Percentiles rank a stretch among this genome's conserved stretches.
phyloP scores from a whole-genome alignment of 2,329 filamentous ascomycete species.

The Herpotrichia juniperi region DNA sequence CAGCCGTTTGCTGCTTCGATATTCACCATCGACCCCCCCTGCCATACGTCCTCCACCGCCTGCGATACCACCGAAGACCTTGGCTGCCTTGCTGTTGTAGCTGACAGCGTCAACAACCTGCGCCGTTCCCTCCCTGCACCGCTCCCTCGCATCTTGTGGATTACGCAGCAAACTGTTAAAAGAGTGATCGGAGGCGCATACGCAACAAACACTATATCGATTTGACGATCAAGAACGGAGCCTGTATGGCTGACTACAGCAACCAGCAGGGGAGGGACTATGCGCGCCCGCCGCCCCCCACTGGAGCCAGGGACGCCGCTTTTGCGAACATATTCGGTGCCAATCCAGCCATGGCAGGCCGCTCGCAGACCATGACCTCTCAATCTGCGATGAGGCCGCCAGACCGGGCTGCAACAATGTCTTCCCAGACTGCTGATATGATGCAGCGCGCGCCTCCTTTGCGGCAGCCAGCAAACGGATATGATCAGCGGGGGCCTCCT shows the following conservation, averaged over 20 bases:
- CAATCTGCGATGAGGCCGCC: conserved; percentile 67
- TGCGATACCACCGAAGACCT: conserved; percentile 1
- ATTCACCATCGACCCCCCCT: conserved; percentile 15
- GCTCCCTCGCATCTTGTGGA: conserved; percentile 17
- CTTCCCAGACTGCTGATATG: conserved; percentile 51
- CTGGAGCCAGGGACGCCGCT: conserved; percentile 84
- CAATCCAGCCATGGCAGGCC: conserved; percentile 73
- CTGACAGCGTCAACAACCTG: not conserved
- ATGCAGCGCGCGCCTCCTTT: conserved; percentile 71
- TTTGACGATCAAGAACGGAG: conserved; percentile 17
- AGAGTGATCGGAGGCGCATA: conserved; percentile 32
- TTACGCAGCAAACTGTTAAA: conserved; percentile 24
- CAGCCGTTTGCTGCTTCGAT: conserved; percentile 15
- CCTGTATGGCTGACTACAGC: conserved; percentile 67
- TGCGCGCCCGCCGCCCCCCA: conserved; percentile 54
- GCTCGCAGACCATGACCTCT: conserved; percentile 94
- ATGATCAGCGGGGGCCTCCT: conserved; percentile 41
- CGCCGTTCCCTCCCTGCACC: conserved; percentile 12
- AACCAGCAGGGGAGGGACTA: conserved; percentile 67
- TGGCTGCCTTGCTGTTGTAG: not conserved
- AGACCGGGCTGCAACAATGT: conserved; percentile 77
- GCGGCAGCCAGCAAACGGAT: conserved; percentile 54
- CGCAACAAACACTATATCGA: conserved; percentile 15
- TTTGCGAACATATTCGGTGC: conserved; percentile 96
- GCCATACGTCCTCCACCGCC: conserved; percentile 2